Evolutionary conservation across 768 basidiomycete species (phyloP).

Genomic region (Hericium alpestre): DNA sequence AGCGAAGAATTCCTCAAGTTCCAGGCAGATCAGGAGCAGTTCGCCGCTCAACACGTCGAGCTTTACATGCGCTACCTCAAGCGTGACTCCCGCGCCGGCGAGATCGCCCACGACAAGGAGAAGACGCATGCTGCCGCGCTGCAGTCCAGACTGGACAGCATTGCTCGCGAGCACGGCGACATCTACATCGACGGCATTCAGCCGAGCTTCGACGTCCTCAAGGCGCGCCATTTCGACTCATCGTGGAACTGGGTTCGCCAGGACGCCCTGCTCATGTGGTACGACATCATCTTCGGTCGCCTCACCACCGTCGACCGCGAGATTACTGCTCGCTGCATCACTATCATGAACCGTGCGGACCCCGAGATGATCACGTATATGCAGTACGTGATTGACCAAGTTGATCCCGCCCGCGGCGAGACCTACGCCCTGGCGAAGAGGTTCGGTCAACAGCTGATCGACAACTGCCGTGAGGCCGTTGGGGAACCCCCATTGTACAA

Average conservation of each 20-base stretch:
- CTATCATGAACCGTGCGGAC: conserved; percentile 95
- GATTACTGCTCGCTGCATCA: conserved; percentile 93
- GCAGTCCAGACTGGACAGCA: conserved; percentile 80
- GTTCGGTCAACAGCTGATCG: conserved; percentile 90
- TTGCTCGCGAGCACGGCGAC: conserved; percentile 88
- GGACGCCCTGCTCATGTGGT: too few species aligned
- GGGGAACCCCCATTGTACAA: conserved; percentile 82
- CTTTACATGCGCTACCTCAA: conserved; percentile 95
- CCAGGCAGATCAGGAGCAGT: conserved; percentile 85
- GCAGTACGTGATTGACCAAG: conserved; percentile 88
- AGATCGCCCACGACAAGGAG: conserved; percentile 80
- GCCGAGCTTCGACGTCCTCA: conserved; percentile 87
- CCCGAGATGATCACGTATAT: conserved; percentile 86
- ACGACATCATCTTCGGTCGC: conserved; percentile 94
- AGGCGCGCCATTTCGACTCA: conserved; percentile 96
- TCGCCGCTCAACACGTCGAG: conserved; percentile 88
- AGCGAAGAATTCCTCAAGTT: conserved; percentile 98
- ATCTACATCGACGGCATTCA: conserved; percentile 89
- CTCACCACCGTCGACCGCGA: conserved; percentile 91
- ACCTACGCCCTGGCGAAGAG: conserved; percentile 94
- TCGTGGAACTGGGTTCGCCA: conserved; percentile 99
- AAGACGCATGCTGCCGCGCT: conserved; percentile 62
- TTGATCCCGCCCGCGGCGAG: conserved; percentile 73
- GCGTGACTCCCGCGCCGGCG: conserved; percentile 86
- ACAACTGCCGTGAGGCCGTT: conserved; percentile 83